Evolutionary conservation across 345 rosid species (phyloP).

Genomic region (Ailanthus altissimus): DNA sequence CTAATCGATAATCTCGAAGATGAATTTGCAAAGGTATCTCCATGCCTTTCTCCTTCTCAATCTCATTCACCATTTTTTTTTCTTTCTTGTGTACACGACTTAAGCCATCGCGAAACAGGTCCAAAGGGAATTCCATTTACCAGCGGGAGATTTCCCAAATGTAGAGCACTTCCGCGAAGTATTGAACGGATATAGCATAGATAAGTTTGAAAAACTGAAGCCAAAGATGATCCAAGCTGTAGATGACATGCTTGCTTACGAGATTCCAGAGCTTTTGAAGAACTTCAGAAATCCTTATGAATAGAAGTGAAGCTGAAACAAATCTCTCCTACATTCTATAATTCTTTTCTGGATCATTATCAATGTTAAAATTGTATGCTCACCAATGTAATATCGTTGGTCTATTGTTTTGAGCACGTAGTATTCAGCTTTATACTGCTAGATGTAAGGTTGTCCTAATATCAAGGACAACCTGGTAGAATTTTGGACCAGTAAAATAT

Average conservation of each 20-base stretch:
- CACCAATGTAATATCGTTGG: not conserved
- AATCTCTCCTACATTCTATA: not conserved
- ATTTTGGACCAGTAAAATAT: not conserved
- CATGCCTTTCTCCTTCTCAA: not conserved
- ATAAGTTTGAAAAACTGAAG: conserved; percentile 80
- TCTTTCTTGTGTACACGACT: no score
- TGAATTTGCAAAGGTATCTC: conserved; percentile 74
- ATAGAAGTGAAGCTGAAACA: conserved; percentile 18
- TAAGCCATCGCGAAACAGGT: conserved; percentile 45
- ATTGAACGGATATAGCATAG: conserved; percentile 68
- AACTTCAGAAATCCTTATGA: conserved; percentile 84
- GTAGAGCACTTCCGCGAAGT: conserved; percentile 78
- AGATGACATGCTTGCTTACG: conserved; percentile 89
- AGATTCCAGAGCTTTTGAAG: conserved; percentile 82
- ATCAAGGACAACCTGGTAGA: not conserved
- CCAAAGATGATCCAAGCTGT: conserved; percentile 88
- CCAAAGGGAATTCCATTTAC: conserved; percentile 79
- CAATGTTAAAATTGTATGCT: not conserved
- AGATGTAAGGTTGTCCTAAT: not conserved
- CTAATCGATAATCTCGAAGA: conserved; percentile 75
- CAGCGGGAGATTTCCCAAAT: conserved; percentile 78
- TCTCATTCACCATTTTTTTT: not conserved
- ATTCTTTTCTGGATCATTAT: not conserved
- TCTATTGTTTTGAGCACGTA: not conserved
- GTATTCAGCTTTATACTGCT: not conserved